A percentile compares a stretch with the other conserved stretches of the same genome.
phyloP scores from a whole-genome alignment of 805 yeast species.

The Zygosaccharomyces bailii region DNA sequence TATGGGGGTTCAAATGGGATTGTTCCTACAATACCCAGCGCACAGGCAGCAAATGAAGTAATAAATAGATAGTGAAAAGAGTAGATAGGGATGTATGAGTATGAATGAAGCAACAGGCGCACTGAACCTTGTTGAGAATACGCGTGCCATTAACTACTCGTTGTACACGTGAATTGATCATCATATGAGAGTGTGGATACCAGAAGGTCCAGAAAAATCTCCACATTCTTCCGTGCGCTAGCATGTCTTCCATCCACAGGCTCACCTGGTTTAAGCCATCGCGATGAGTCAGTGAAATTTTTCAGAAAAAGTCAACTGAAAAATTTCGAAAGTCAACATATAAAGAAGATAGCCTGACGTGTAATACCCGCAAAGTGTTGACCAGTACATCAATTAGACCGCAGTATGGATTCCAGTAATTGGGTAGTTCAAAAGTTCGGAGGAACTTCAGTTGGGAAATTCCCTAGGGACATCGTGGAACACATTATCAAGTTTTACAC shows the following conservation, averaged over 20 bases:
- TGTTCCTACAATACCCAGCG: background rate
- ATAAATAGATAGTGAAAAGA: background rate
- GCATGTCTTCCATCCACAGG: background rate
- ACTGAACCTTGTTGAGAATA: too few relatives aligned
- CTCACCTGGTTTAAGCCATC: background rate
- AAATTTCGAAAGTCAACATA: conserved; percentile 7
- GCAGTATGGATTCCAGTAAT: conserved; percentile 28
- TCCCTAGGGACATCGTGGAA: conserved; percentile 78
- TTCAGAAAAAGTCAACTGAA: background rate
- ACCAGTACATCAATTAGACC: background rate
- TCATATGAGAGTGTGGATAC: too few relatives aligned
- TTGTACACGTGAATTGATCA: too few relatives aligned
- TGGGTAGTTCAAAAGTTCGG: conserved; percentile 95
- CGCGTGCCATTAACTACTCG: too few relatives aligned
- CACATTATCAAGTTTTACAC: conserved; percentile 73
- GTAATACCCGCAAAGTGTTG: too few relatives aligned
- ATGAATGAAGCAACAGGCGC: background rate
- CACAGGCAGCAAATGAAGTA: background rate
- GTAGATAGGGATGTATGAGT: background rate
- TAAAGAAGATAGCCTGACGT: too few relatives aligned
- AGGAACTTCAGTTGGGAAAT: conserved; percentile 96
- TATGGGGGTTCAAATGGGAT: background rate
- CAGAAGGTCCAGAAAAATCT: too few relatives aligned
- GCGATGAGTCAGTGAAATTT: conserved; percentile 10
- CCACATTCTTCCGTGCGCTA: background rate